Evolutionary conservation across 179 eudicot species (phyloP), one percentile per base, ranked within the genome.

Genomic region (Heliamphora pulchella): DNA sequence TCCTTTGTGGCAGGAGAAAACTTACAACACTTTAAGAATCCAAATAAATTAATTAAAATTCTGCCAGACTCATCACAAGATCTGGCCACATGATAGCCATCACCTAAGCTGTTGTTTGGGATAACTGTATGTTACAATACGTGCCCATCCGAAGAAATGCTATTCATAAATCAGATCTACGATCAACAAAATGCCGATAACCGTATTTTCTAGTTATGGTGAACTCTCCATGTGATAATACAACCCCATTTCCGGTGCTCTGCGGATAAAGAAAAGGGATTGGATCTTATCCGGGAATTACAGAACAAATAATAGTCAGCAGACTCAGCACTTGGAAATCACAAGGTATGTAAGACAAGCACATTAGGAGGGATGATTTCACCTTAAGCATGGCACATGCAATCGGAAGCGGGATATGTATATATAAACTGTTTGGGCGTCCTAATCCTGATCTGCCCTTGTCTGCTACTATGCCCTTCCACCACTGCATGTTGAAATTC

Each of bases 401-500:
- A 94, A 86, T 94, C 97, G 51, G 97, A 97, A 79, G 93, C 97
- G 76, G 97, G 98, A 39, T 94, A 94, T 41, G 97, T 93, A 77
- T 93, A 94, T 15, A 94, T 87, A 2, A 97, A 94, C 84, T 94
- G 97, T 76, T 86, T 85, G 1, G 85, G 85, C 66, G 90, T 91
- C 68, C 94, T 88, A 76, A 91, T 66, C 59, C 93, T 89, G 80
- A 91, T 84, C 80, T 91, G 91, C 14, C 98, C 97, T 82, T 89
- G 93, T 83, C 98, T 87, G 79, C 83, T 87, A 80, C 78, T 86
- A 86, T 94, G 98, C 62, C 98, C 98, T 84, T 90, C 93, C 4
- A 86, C 82, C 17, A 91, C 91, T 41, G 92, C 91, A 74, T 88
- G 83, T 79, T 89, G 90, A 76, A 94, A 94, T 50, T 94, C 97